Evolutionary conservation across 768 basidiomycete genomes (phyloP), one percentile per base, ranked within the genome.

Genomic region (Boletus fagicola): DNA sequence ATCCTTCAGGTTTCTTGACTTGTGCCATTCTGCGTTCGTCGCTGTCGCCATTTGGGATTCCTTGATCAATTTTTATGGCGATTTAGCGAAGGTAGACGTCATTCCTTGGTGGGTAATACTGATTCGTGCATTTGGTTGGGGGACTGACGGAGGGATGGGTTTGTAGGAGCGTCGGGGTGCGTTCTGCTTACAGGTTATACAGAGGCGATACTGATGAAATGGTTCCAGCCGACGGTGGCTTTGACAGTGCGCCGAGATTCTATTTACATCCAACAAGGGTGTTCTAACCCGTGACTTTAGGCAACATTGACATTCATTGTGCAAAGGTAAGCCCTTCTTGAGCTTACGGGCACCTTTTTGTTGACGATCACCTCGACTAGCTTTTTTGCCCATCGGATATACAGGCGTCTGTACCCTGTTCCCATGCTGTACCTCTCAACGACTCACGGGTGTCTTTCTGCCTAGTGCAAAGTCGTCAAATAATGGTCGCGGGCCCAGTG

Each of bases 341-440:
- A 4, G 22, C 16, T 20, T 5, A 9, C n/a, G 0, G 5, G 3
- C n/a, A 20, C 12, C 1, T 39, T 20, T 42, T 26, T 30, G 20
- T 36, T 63, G 28, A 63, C 12, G 11, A 13, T 28, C 10, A 11
- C 22, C 10, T 38, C 15, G 28, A 36, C 39, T 16, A 68, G 67
- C 39, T 70, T 65, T 51, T 68, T 70, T 46, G 58, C 57, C 18
- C 49, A 68, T 46, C 66, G 67, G 24, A 70, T 68, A 59, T 63
- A 70, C 47, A 57, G 43, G 58, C 40, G 67, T 68, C 13, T 3
- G 64, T 62, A 39, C 36, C 26, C 1, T 33, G 4, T 35, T 49
- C 9, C n/a, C 22, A 4, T 44, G 35, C 18, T 36, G 12, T 13
- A 22, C 28, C 5, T 38, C 18, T 20, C n/a, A 26, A 16, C 38